Evolutionary conservation across 2,329 filamentous ascomycete genomes (phyloP), one percentile per base, ranked within the genome.

Genomic region (Talaromyces sp.): DNA sequence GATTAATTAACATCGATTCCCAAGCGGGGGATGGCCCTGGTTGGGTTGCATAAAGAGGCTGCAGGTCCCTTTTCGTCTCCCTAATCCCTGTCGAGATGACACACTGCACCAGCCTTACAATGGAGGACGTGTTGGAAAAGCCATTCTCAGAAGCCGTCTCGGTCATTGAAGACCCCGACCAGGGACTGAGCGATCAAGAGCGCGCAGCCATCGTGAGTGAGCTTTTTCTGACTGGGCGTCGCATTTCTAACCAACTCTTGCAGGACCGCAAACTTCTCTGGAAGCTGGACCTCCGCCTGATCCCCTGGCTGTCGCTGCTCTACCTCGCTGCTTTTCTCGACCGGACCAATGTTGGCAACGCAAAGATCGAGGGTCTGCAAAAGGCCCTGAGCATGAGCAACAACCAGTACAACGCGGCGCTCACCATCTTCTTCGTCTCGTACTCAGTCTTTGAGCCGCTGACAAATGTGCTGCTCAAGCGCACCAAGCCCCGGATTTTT

Each of bases 391-490:
- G 82, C 32, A 84, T 93, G 79, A 81, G 81, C 0, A 80, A 82
- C 2, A 75, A 80, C 6, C 80, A 89, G 69, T 96, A 92, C 77
- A 93, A 93, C 72, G 80, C 84, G 24, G 84, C 87, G 0, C 80
- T 96, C 8, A 90, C 89, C 35, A 88, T 96, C 66, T 96, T 96
- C 78, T 96, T 96, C 77, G 81, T 96, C 55, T 91, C 89, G 0
- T 96, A 96, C 71, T 83, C 89, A 2, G 75, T 92, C 35, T 92
- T 91, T 64, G 91, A 95, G 67, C 77, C 76, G 0, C 68, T 92
- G 50, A 91, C 90, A 62, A 96, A 96, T 71, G 79, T 93, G 53
- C 75, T 96, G 26, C 85, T 96, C 62, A 96, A 96, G 76, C 83
- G 81, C 19, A 78, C 90, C 63, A 82, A 86, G 1, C 92, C 92